phyloP scores from a whole-genome alignment of 768 basidiomycete genomes.

The Tephrocybe sp. region DNA sequence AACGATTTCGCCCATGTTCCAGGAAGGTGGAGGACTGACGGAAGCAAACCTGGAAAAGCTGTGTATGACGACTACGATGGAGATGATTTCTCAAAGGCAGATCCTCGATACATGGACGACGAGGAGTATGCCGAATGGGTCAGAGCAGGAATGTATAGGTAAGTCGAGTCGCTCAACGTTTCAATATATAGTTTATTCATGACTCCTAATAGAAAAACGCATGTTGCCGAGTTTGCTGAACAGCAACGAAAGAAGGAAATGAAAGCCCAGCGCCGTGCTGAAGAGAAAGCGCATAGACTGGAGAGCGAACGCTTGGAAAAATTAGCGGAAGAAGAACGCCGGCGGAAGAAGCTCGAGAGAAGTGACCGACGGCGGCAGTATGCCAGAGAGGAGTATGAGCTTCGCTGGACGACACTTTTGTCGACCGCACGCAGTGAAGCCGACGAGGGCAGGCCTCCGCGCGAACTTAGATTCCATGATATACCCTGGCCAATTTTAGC shows the following conservation, averaged over 20 bases:
- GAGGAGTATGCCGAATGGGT: constrained; percentile 90
- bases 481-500: constrained; percentile 72
- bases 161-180: not conserved
- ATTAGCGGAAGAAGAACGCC: constrained; percentile 50
- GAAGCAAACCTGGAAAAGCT: constrained; percentile 21
- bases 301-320: constrained; percentile 53
- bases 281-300: constrained; percentile 49
- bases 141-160: constrained; percentile 81
- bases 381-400: constrained; percentile 53
- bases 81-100: constrained; percentile 40
- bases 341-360: constrained; percentile 44
- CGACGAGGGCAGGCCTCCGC: constrained; percentile 11
- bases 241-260: constrained; percentile 53
- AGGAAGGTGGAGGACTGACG: constrained; percentile 53
- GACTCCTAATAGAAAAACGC: constrained; percentile 49
- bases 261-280: constrained; percentile 48
- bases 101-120: constrained; percentile 64
- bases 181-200: not conserved
- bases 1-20: constrained; percentile 75
- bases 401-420: constrained; percentile 53
- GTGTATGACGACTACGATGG: constrained; percentile 19
- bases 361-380: constrained; percentile 40
- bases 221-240: constrained; percentile 66
- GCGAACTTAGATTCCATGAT: constrained; percentile 45
- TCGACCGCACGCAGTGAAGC: constrained; percentile 24